phyloP scores from a whole-genome alignment of 2,329 filamentous ascomycete genomes.

The Phoma herbarum region DNA sequence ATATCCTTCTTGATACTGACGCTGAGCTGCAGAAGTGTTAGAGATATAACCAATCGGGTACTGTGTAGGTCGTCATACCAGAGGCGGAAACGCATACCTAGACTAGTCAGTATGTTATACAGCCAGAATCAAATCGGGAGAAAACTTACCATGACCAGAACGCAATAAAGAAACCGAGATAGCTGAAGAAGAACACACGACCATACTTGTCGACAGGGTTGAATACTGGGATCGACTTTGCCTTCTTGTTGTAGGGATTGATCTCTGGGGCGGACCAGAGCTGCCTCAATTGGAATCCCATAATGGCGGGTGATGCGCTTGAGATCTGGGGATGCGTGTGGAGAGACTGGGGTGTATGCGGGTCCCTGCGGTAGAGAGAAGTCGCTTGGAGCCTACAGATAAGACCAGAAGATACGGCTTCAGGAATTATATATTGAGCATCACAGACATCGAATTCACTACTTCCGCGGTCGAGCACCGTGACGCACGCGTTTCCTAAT shows the following conservation, averaged over 20 bases:
- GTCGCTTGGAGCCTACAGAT: conserved; percentile 27
- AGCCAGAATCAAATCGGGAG: conserved; percentile 11
- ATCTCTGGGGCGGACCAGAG: conserved; percentile 68
- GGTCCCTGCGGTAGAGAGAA: conserved; percentile 19
- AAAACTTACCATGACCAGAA: conserved; percentile 77
- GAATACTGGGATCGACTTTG: conserved; percentile 78
- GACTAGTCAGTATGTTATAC: conserved; percentile 32
- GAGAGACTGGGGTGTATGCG: conserved; percentile 22
- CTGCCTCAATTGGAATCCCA: conserved; percentile 47
- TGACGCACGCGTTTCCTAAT: conserved; percentile 31
- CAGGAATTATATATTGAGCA: conserved; percentile 38
- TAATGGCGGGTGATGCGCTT: conserved; percentile 25
- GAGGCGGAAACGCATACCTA: conserved; percentile 87
- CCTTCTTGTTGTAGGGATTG: conserved; percentile 86
- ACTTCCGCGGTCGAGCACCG: conserved; percentile 49
- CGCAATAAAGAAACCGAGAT: conserved; percentile 84
- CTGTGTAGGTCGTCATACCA: conserved; percentile 60
- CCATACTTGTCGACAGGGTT: conserved; percentile 84
- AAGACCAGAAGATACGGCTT: conserved; percentile 24
- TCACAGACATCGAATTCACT: conserved; percentile 27
- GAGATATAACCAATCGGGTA: conserved; percentile 38
- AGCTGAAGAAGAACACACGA: conserved; percentile 89
- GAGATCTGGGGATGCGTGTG: conserved; percentile 10
- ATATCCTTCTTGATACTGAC: conserved; percentile 81
- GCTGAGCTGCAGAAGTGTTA: conserved; percentile 53